Conservation (phyloP, 129 eudicot genomes). For the Chrysanthemum lavandulifolium region DNA sequence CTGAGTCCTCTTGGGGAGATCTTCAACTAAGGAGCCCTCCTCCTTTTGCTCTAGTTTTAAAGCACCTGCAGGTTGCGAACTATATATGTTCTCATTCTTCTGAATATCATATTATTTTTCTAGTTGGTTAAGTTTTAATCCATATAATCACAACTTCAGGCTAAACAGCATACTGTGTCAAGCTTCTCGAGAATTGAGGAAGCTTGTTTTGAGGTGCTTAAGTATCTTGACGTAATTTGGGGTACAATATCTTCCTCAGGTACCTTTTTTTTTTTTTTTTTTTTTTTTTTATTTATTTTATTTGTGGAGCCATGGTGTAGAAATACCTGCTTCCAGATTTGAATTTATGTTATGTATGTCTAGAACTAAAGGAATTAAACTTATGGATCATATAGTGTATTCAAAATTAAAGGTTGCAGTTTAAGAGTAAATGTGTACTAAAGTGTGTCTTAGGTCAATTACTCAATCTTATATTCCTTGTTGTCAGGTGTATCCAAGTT, state of each 20-base stretch:
- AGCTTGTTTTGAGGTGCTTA: conserved; percentile 11
- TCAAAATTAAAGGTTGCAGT: no score
- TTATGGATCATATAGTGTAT: no score
- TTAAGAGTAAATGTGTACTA: no score
- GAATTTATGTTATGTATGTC: no score
- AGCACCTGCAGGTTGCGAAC: neutral
- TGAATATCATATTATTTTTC: neutral
- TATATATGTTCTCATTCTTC: neutral
- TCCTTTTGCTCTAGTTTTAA: conserved; percentile 11
- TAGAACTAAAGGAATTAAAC: no score
- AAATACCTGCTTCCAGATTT: no score
- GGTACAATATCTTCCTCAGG: conserved; percentile 11
- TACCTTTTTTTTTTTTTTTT: neutral
- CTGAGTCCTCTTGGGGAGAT: conserved; percentile 15
- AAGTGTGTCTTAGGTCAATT: no score
- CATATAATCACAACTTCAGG: neutral
- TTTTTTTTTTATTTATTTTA: no score
- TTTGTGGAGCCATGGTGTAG: neutral
- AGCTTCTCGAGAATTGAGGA: neutral
- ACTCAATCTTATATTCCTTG: neutral
- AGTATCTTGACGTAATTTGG: conserved; percentile 18
- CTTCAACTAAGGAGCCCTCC: conserved; percentile 20
- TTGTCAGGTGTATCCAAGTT: neutral
- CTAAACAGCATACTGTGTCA: neutral
- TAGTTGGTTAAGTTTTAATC: neutral